Base-by-base conservation (phyloP, 305 asterid species). In the Caryopteris hybrid region DNA sequence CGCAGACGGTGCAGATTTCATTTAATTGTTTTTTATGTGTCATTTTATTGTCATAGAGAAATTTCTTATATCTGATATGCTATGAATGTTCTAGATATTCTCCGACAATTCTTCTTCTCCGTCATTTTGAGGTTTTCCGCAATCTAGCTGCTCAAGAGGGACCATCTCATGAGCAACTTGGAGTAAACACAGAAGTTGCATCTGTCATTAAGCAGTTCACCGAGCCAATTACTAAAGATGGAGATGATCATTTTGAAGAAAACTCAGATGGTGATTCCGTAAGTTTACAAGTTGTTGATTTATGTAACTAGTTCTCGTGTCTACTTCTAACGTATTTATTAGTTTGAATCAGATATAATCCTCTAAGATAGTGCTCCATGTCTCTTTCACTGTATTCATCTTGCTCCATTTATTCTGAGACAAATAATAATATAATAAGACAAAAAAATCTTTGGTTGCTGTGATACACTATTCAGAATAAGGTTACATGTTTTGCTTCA, bases 91-190 rank as follows among this genome's bases (percentile, higher is more conserved):
- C 72, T 80, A 93, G 99, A 73, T 93, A 90, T 66, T 77, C 85
- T 61, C 97, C 99, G 74, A 78, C 96, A 66, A 82, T 93, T 75
- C 88, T 93, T 75, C 91, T 93, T 61, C 97, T 93, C 73, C 99
- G 93, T 57, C 95, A 91, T 83, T 93, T 93, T 85, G 97, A 93
- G 81, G 86, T 82, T 72, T 86, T 93, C 77, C 84, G 81, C 9
- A 82, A 88, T 76, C 65, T 76, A 60, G 85, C 81, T 65, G 73
- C 97, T 68, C 91, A 86, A 27, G 99, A 88, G 69, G 92, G 91
- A 68, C 80, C 97, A 48, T 81, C 90, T 21, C 80, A 84, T 68
- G 97, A 91, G 80, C 96, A 87, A 82, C 83, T 76, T 74, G 97
- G 96, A 53, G 78, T 86, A 67, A 84, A 76, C 78, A 80, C 96